Conservation (phyloP, 78 protist species). For the Dictyostelium capitatum region DNA sequence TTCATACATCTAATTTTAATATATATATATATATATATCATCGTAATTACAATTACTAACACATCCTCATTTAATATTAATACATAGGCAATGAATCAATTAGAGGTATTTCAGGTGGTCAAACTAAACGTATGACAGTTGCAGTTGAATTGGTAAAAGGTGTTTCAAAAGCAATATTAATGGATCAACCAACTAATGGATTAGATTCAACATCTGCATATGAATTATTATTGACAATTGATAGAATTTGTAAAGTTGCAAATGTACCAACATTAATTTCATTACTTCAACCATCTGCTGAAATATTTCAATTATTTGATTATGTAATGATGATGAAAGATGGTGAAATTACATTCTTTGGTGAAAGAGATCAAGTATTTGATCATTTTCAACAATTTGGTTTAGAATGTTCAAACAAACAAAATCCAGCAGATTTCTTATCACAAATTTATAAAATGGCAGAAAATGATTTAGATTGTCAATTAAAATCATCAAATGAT, state of each 20-base stretch:
- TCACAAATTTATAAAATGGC: slow-evolving; percentile 34
- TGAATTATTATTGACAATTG: slow-evolving; percentile 32
- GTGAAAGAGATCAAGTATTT: slow-evolving; percentile 33
- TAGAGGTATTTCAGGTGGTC: slow-evolving; percentile 97
- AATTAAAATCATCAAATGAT: slow-evolving; percentile 40
- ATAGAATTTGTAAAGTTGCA: slow-evolving; percentile 39
- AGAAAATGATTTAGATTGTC: not conserved
- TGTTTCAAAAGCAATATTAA: slow-evolving; percentile 3
- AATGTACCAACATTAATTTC: slow-evolving; percentile 58
- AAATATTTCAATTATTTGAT: slow-evolving; percentile 61
- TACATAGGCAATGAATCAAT: slow-evolving; percentile 85
- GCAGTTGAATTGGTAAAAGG: slow-evolving; percentile 89
- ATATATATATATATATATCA: too few relatives aligned
- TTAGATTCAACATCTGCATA: slow-evolving; percentile 69
- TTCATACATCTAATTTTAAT: too few relatives aligned
- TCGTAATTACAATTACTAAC: too few relatives aligned
- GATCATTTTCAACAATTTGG: slow-evolving; percentile 1
- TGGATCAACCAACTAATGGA: slow-evolving; percentile 83
- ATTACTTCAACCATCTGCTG: slow-evolving; percentile 77
- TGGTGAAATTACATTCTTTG: slow-evolving; percentile 57
- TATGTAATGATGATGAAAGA: slow-evolving; percentile 58
- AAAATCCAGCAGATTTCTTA: slow-evolving; percentile 65
- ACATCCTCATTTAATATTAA: too few relatives aligned
- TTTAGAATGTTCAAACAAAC: slow-evolving; percentile 12
- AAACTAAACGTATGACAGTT: slow-evolving; percentile 89